These are phyloP conservation scores for Pseudognaphalium luteoalbum DNA, from an alignment of 129 eudicot species.

Conservation along the genomic window DNA sequence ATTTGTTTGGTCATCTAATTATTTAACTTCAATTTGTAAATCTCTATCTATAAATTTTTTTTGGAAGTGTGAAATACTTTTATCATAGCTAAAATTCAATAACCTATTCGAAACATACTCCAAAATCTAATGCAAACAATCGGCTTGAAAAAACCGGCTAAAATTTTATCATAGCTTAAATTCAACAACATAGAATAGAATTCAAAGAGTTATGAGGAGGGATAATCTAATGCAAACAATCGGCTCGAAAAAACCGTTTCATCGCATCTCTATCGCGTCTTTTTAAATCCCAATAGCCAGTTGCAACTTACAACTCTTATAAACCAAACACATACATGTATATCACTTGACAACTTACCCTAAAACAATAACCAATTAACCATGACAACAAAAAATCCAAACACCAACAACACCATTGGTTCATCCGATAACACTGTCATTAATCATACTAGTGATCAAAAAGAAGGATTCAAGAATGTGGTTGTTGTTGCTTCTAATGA, in stretches of 20 bases:
- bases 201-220: not conserved
- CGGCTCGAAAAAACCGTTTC: not conserved
- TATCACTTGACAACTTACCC: not conserved
- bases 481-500: conserved; percentile 13
- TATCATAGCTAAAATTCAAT: too few relatives aligned
- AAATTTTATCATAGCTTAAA: too few relatives aligned
- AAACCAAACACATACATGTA: not conserved
- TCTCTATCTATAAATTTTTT: too few relatives aligned
- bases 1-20: too few relatives aligned
- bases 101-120: too few relatives aligned
- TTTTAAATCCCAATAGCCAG: not conserved
- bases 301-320: not conserved
- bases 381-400: not conserved
- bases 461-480: not conserved
- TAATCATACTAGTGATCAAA: not conserved
- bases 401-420: not conserved
- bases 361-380: not conserved
- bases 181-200: too few relatives aligned
- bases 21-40: too few relatives aligned
- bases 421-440: not conserved
- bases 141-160: too few relatives aligned
- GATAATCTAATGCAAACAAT: not conserved
- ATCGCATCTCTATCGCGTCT: not conserved
- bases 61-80: too few relatives aligned
- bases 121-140: too few relatives aligned